phyloP scores from a whole-genome alignment of 2,329 filamentous ascomycete genomes.

The Paracoccidioides lutzii region DNA sequence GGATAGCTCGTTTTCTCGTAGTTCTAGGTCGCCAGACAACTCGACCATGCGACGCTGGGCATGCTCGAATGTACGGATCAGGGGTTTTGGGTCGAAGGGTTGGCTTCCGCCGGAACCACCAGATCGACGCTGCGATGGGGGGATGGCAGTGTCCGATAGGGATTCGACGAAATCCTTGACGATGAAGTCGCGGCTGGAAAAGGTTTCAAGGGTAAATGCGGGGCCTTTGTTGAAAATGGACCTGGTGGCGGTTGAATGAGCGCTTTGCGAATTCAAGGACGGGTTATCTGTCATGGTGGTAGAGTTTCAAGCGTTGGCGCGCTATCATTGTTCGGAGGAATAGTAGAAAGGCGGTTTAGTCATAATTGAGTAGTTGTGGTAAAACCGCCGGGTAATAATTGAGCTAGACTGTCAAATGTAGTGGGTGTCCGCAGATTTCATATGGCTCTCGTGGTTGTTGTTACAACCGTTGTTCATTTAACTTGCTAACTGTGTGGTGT shows the following conservation, averaged over 20 bases:
- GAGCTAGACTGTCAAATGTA: neutral
- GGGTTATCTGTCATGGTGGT: constrained; percentile 25
- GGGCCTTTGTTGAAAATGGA: constrained; percentile 65
- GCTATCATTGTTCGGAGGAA: neutral
- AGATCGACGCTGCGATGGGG: constrained; percentile 61
- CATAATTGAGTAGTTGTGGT: neutral
- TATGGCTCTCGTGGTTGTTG: neutral
- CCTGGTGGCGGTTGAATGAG: constrained; percentile 24
- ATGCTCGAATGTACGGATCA: constrained; percentile 87
- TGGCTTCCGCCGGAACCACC: constrained; percentile 32
- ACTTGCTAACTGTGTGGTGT: neutral
- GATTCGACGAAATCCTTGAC: constrained; percentile 95
- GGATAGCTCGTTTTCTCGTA: constrained; percentile 78
- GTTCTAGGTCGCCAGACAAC: constrained; percentile 64
- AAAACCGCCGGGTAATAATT: neutral
- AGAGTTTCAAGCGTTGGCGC: neutral
- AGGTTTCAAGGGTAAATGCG: constrained; percentile 77
- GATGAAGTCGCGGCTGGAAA: constrained; percentile 85
- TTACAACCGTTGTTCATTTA: neutral
- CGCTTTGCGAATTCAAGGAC: constrained; percentile 14
- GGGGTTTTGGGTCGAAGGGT: constrained; percentile 85
- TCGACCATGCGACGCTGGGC: constrained; percentile 41
- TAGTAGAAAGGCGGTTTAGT: neutral
- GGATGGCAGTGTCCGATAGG: constrained; percentile 71
- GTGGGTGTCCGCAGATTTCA: neutral